Base-by-base conservation (phyloP, 2,329 filamentous ascomycete species). In the Epichloe brachyelytri region DNA sequence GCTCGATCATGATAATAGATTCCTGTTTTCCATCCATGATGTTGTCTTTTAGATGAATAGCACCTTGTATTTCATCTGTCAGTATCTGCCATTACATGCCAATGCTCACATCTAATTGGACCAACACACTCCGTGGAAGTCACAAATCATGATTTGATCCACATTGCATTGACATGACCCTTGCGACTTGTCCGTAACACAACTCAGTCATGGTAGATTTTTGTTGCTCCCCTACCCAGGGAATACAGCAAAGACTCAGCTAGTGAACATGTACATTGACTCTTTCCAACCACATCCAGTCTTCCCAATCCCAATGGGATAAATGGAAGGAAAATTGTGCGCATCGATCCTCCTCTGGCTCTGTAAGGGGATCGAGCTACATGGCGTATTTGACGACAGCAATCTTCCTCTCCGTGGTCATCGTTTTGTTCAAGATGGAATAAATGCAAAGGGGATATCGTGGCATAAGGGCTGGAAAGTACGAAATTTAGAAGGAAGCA, bases 401-500 rank as follows among this genome's bases (percentile, higher is more conserved):
- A 22, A 8, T 43, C 6, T 5, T n/a, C 19, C 22, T 17, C 10
- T 8, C 17, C 6, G 19, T 15, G 45, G 20, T 10, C 45, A 34
- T 46, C 17, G 34, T n/a, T n/a, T 36, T 26, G 17, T 17, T 26
- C n/a, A 41, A 41, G 48, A 15, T 5, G 19, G 22, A 30, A 38
- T 30, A 40, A 14, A 41, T 48, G 46, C 46, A 40, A 5, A 34
- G 19, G 34, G 54, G 53, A 56, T 56, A 56, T 56, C 55, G 53
- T 53, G 46, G 48, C 44, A 51, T 43, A 36, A 40, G 44, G 22
- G 10, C n/a, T 36, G 43, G 30, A 36, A 46, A 14, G 22, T 8
- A 46, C 1, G 4, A 30, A 12, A n/a, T 36, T n/a, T 3, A n/a
- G 6, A 30, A 14, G n/a, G 37, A 2, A 4, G 17, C 11, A 10